Base-by-base conservation (phyloP, 2,329 filamentous ascomycete genomes). In the Colletotrichum tanaceti region DNA sequence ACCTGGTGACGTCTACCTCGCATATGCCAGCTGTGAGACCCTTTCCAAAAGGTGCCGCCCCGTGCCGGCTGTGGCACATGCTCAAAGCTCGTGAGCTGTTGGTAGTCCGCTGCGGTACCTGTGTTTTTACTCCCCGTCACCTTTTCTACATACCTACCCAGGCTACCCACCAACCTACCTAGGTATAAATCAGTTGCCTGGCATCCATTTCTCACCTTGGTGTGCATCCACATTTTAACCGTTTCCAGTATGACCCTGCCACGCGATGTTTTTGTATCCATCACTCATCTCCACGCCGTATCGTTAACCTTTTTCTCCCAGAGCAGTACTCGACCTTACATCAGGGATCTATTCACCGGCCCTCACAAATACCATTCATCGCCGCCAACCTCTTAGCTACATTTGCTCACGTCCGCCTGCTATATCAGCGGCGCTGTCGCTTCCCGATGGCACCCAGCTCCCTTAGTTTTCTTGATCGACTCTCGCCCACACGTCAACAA, bases 401-500 rank as follows among this genome's bases (percentile, higher is more conserved):
- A 39, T n/a, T 14, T 53, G 50, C 20, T 16, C 16, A 22, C 5
- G 20, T 38, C 32, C 18, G n/a, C 9, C 61, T 44, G 47, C 32
- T 20, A 20, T n/a, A 43, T n/a, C 7, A 41, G 28, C 49, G 38
- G 50, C 39, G 28, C 44, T 28, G 13, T 67, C 58, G 63, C 50
- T 38, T 24, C 35, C 54, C 35, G 41, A 71, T 71, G 72, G 70
- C 70, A 24, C 46, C 66, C 13, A 46, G n/a, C 22, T 69, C 68
- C 13, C 66, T 68, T 10, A 65, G 63, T 6, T 72, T 73, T 28
- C 28, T 73, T 10, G 68, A 72, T 35, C 71, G 70, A 39, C 52
- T 73, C 43, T 71, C 69, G 44, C 58, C 55, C 20, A 68, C 44
- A 39, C 71, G 57, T 44, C 58, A 63, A 13, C 64, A 58, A 43